Evolutionary conservation across 257 asterid species (phyloP), one percentile per base, ranked within the genome.

Genomic region (Lithospermum erythrorhizon): DNA sequence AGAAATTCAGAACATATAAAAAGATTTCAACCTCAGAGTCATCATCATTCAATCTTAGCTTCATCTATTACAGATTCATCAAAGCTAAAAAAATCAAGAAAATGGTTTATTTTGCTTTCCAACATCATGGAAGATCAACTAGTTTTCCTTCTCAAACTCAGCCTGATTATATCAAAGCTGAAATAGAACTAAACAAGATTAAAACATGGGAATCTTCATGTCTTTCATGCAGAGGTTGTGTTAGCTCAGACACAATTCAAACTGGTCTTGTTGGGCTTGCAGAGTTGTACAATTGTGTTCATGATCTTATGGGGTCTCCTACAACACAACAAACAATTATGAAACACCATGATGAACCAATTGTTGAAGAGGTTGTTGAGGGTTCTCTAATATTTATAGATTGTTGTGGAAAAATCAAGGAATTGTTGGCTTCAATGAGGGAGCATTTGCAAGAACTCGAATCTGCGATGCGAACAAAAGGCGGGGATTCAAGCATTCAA

Each of bases 381-480:
- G 59, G 29, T 19, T 76, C 85, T 0, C 64, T 76, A 0, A 75
- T 67, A 47, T 58, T 77, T 64, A 62, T 83, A 21, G 91, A 83
- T 59, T 70, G 70, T 10, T 81, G 87, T 79, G 62, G 61, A 48
- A 35, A 73, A 29, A 61, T 72, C 0, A 69, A 69, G 63, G 87
- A 79, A 16, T 13, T 81, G n/a, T 30, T 79, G 30, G 75, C 63
- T 27, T 65, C 61, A 78, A 77, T 83, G 29, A 81, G 66, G 16
- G 82, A 81, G 37, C 70, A 81, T 9, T 69, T 83, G 7, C 86
- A 70, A 21, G 41, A 63, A 45, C 78, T 81, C 19, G 85, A 81
- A 41, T 81, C 87, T 18, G 78, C 82, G 1, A 22, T 83, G 53
- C 79, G 87, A 5, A 62, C 85, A 11, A 81, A 79, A 71, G 86